Evolutionary conservation across 2,329 filamentous ascomycete genomes (phyloP).

Genomic region (Aureobasidium sp.): DNA sequence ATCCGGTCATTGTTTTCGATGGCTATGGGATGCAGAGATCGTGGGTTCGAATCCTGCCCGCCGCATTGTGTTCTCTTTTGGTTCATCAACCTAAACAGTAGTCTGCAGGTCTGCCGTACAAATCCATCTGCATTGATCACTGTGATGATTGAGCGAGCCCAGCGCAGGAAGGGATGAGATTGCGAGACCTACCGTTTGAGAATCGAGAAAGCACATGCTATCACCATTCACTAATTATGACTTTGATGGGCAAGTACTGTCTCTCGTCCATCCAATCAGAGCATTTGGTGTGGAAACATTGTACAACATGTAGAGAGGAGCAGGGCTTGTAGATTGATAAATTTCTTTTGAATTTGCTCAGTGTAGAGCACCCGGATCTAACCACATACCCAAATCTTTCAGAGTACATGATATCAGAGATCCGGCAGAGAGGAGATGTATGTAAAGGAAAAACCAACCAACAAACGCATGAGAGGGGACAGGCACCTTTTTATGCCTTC

Average conservation of each 20-base stretch:
- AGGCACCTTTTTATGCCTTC: not conserved
- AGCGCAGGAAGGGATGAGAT: no score
- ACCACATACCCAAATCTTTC: conserved; percentile 9
- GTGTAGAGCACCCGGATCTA: not conserved
- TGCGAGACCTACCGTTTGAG: no score
- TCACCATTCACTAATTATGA: no score
- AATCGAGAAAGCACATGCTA: no score
- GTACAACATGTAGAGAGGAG: no score
- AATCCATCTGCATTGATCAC: no score
- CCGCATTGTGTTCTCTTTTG: not conserved
- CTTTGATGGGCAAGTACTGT: no score
- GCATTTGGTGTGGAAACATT: not conserved
- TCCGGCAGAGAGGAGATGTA: conserved; percentile 11
- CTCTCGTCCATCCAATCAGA: no score
- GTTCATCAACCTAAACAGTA: no score
- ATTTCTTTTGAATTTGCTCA: not conserved
- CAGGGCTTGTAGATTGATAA: not conserved
- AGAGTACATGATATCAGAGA: not conserved
- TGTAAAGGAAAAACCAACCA: not conserved
- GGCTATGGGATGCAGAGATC: not conserved
- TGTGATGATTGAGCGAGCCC: no score
- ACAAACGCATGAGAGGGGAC: conserved; percentile 4
- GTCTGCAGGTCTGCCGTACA: no score
- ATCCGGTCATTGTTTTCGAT: no score
- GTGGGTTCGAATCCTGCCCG: not conserved